These are phyloP conservation scores for Acer saccharum DNA, from an alignment of 345 rosid species.

Conservation along the genomic window DNA sequence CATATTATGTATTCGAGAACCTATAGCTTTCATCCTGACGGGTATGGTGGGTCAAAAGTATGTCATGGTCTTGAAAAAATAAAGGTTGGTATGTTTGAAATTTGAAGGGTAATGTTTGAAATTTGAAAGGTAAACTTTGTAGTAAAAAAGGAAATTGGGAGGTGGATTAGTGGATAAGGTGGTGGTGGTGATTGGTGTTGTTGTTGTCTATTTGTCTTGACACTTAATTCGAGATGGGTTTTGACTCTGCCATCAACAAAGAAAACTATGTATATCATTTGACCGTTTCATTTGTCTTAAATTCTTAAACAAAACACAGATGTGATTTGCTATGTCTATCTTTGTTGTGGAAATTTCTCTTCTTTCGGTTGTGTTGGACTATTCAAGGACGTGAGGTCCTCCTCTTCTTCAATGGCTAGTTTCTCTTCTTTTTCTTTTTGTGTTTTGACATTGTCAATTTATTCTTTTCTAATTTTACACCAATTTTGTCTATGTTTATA, in stretches of 20 bases:
- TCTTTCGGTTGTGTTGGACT: neutral
- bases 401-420: neutral
- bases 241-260: neutral
- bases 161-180: conserved; percentile 8
- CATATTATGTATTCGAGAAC: too few species aligned
- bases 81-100: neutral
- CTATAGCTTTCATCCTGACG: neutral
- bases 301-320: neutral
- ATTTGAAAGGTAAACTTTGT: neutral
- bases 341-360: neutral
- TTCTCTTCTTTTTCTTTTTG: neutral
- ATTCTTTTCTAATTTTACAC: neutral
- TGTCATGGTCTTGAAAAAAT: neutral
- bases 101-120: neutral
- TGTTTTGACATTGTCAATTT: neutral
- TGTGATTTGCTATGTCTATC: neutral
- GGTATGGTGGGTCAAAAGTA: neutral
- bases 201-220: neutral
- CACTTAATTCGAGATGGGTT: neutral
- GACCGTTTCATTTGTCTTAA: neutral
- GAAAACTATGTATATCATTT: neutral
- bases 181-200: too few species aligned
- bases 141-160: too few species aligned
- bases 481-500: neutral
- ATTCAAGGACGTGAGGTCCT: neutral